A percentile compares a stretch with the other conserved stretches of the same genome.
These are phyloP conservation scores for Rossbeevera mucosa DNA, from an alignment of 768 basidiomycete genomes.

Conservation along the genomic window DNA sequence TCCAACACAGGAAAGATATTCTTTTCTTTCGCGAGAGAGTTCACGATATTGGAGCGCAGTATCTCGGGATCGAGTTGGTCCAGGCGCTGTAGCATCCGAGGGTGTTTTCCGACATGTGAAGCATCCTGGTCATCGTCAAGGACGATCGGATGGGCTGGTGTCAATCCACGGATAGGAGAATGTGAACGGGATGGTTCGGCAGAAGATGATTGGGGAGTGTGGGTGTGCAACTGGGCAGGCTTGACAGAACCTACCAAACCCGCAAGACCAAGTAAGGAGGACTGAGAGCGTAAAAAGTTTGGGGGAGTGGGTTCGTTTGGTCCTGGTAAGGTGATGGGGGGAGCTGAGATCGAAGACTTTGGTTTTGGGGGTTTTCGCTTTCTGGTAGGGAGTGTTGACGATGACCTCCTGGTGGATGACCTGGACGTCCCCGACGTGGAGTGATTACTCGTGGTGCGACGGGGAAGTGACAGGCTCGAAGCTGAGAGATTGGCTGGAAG, in stretches of 20 bases:
- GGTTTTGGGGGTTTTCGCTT: constrained; percentile 34
- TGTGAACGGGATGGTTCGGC: constrained; percentile 34
- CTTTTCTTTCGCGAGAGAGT: constrained; percentile 55
- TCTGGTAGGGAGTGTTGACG: constrained; percentile 22
- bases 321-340: constrained; percentile 59
- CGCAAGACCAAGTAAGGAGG: constrained; percentile 65
- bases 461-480: constrained; percentile 41
- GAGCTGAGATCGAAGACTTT: constrained; percentile 43
- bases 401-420: constrained; percentile 12
- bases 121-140: constrained; percentile 53
- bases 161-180: constrained; percentile 46
- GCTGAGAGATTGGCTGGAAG: constrained; percentile 76
- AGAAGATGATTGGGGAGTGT: not conserved
- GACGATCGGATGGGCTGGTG: constrained; percentile 62
- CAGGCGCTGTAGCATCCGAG: constrained; percentile 13
- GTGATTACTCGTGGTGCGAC: constrained; percentile 18
- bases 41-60: constrained; percentile 56
- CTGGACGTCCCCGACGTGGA: constrained; percentile 15
- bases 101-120: constrained; percentile 17
- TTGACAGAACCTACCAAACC: constrained; percentile 66
- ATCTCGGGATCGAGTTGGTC: constrained; percentile 36
- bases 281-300: constrained; percentile 71
- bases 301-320: constrained; percentile 56
- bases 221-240: constrained; percentile 35
- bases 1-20: constrained; percentile 65